Percentiles rank a stretch among this genome's conserved stretches.
These are phyloP conservation scores for Emydomyces testavorans DNA, from an alignment of 2,329 filamentous ascomycete genomes.

Conservation along the genomic window DNA sequence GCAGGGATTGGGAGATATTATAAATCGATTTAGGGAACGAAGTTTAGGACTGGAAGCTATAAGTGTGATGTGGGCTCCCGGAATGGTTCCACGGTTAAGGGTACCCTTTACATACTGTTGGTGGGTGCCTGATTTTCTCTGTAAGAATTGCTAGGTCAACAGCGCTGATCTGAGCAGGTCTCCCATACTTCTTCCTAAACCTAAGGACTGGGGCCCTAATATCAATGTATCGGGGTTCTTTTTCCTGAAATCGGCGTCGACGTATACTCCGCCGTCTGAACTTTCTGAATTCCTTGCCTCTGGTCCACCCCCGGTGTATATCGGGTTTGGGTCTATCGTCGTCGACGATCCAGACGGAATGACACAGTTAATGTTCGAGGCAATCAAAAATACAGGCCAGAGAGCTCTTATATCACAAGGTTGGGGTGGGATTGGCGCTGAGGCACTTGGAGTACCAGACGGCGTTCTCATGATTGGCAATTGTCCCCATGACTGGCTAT, in stretches of 20 bases:
- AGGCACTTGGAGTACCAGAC: constrained; percentile 57
- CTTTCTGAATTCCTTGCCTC: constrained; percentile 54
- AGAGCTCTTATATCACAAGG: constrained; percentile 75
- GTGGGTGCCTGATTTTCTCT: constrained; percentile 29
- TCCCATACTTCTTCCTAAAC: constrained; percentile 65
- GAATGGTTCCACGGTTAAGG: constrained; percentile 60
- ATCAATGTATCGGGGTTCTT: constrained; percentile 67
- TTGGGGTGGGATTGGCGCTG: constrained; percentile 73
- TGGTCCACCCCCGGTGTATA: constrained; percentile 64
- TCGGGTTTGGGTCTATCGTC: constrained; percentile 74
- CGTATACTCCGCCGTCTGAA: constrained; percentile 54
- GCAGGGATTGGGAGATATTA: constrained; percentile 82
- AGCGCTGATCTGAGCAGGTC: constrained; percentile 38
- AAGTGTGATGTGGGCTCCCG: constrained; percentile 71
- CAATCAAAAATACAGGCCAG: constrained; percentile 54
- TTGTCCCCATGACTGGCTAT: constrained; percentile 80
- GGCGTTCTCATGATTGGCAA: constrained; percentile 76
- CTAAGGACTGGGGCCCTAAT: constrained; percentile 60
- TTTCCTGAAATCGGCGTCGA: constrained; percentile 57
- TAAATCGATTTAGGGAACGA: constrained; percentile 72
- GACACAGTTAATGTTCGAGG: constrained; percentile 61
- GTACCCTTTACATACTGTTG: constrained; percentile 89
- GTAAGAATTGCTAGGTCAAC: background rate
- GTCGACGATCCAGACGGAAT: constrained; percentile 62
- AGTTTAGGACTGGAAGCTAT: constrained; percentile 64